Base-by-base conservation (phyloP, 345 rosid species). In the Eucalyptus shirleyi region DNA sequence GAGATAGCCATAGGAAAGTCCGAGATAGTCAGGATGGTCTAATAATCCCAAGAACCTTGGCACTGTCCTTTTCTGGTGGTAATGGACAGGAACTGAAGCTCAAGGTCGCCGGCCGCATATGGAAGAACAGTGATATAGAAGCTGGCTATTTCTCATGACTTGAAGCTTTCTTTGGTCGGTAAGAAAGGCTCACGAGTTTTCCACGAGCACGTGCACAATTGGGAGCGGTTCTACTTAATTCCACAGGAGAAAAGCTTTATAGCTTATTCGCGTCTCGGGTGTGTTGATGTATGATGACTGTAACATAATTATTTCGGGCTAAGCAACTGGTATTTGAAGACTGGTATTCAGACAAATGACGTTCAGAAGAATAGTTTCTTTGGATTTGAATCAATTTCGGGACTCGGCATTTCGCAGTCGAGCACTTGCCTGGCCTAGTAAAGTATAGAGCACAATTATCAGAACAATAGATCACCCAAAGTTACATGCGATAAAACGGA, bases 11-110 rank as follows among this genome's bases (percentile, higher is more conserved):
- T 88, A 92, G 89, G 91, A 93, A 92, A 90, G 96, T 94, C 72
- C 88, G 95, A 50, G 96, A 94, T 50, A 93, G 94, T 88, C 96
- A 91, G 77, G 96, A 94, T 53, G 96, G 96, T 9, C 90, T 94
- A 16, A 93, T 94, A 49, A 93, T 94, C 80, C 95, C 90, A 88
- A 93, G 95, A 90, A 92, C 90, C 45, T 83, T 94, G 90, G 96
- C 95, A 6, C 93, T 93, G 60, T 94, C 91, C 94, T 94, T 94
- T 34, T 94, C 96, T 1, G 96, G 95, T 6, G 93, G 95, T 16
- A 93, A 94, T 44, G 89, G 90, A 88, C 92, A 91, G 87, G 95
- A 93, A 87, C 88, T 94, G 86, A 93, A 93, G 92, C 91, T 94
- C 72, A 92, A 92, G 89, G 94, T 94, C 9, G 91, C 94, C 0